phyloP scores from a whole-genome alignment of 2,329 filamentous ascomycete genomes.

The Pleoardoris graminearum region DNA sequence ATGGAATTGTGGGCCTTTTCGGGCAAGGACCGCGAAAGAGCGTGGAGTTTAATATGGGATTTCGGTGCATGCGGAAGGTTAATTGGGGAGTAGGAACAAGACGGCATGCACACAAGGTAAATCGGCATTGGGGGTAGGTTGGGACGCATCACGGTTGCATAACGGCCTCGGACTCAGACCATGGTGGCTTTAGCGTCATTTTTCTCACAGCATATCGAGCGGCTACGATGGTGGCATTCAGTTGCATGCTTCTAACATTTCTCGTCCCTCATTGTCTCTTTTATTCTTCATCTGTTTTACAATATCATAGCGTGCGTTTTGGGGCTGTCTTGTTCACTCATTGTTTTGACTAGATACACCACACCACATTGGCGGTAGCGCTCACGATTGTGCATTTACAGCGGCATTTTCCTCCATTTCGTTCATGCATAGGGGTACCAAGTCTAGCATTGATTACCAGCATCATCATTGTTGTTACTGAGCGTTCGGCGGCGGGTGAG shows the following conservation, averaged over 20 bases:
- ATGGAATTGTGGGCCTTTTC: slow-evolving; percentile 18
- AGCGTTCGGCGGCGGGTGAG: not conserved
- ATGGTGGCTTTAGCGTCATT: slow-evolving; percentile 23
- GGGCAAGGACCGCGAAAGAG: slow-evolving; percentile 36
- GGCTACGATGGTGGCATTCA: slow-evolving; percentile 46
- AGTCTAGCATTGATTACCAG: slow-evolving; percentile 5
- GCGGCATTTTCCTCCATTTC: slow-evolving; percentile 23
- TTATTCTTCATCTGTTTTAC: slow-evolving; percentile 17
- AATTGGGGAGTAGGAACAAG: not conserved
- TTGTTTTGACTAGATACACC: slow-evolving; percentile 32
- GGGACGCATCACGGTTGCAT: slow-evolving; percentile 17
- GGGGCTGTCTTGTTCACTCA: slow-evolving; percentile 18
- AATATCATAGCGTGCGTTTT: slow-evolving; percentile 36
- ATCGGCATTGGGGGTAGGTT: slow-evolving; percentile 2
- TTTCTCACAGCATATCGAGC: slow-evolving; percentile 23
- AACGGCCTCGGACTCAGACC: slow-evolving; percentile 21
- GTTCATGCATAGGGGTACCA: slow-evolving; percentile 9
- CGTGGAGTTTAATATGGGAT: slow-evolving; percentile 17
- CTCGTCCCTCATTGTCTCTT: slow-evolving; percentile 22
- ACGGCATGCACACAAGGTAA: slow-evolving; percentile 2
- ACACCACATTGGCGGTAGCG: slow-evolving; percentile 33
- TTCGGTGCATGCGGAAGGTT: slow-evolving; percentile 3
- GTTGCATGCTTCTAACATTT: slow-evolving; percentile 28
- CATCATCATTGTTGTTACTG: not conserved
- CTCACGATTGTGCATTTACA: slow-evolving; percentile 33